phyloP scores from a whole-genome alignment of 2,329 filamentous ascomycete genomes.

The Aulographum hederae region DNA sequence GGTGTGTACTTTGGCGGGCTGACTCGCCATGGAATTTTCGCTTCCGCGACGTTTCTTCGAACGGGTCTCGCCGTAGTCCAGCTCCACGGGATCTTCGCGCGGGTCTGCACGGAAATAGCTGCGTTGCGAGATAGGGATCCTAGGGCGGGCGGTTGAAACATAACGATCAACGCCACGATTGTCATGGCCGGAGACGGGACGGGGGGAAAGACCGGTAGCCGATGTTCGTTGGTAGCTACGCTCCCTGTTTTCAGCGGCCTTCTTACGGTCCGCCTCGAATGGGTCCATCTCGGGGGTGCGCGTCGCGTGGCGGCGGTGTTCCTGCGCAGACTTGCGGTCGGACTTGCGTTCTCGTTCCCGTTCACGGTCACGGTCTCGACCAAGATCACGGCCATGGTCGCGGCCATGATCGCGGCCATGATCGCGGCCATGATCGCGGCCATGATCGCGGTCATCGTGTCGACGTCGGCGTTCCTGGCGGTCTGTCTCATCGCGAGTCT shows the following conservation, averaged over 20 bases:
- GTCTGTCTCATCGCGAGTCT: constrained; percentile 80
- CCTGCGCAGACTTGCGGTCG: too few relatives aligned
- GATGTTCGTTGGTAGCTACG: constrained; percentile 74
- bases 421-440: too few relatives aligned
- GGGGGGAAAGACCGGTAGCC: constrained; percentile 41
- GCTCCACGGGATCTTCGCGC: constrained; percentile 55
- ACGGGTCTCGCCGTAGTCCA: constrained; percentile 68
- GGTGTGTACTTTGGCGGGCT: constrained; percentile 27
- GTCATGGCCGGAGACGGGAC: constrained; percentile 17
- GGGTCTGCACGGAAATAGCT: constrained; percentile 74
- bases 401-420: constrained; percentile 29
- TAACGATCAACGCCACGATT: constrained; percentile 45
- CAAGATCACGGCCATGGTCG: constrained; percentile 20
- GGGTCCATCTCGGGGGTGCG: constrained; percentile 83
- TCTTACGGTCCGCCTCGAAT: constrained; percentile 88
- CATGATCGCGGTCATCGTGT: constrained; percentile 25
- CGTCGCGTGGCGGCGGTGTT: constrained; percentile 42
- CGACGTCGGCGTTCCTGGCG: constrained; percentile 32
- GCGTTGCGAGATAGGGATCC: constrained; percentile 77
- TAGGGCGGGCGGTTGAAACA: constrained; percentile 72
- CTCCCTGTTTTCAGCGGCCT: constrained; percentile 85
- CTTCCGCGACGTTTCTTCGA: constrained; percentile 52
- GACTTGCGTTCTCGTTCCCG: too few relatives aligned
- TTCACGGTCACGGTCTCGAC: constrained; percentile 21
- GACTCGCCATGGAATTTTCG: too few relatives aligned